Conservation (phyloP, 2,329 filamentous ascomycete genomes). For the Penicillium capsulatum region DNA sequence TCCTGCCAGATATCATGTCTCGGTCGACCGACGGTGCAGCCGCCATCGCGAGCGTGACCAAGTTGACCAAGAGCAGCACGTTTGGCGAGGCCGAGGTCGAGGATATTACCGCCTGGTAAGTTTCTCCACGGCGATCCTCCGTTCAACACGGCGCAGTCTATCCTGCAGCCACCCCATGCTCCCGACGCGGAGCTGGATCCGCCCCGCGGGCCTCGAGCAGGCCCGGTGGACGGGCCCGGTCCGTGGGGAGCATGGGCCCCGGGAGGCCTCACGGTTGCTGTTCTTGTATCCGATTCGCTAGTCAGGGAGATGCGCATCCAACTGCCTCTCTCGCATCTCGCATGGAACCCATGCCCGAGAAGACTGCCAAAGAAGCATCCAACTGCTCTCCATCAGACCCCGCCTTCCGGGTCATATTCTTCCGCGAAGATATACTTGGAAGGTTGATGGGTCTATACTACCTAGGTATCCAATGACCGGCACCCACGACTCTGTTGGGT, state of each 20-base stretch:
- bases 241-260: constrained; percentile 16
- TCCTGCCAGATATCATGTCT: constrained; percentile 83
- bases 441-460: constrained; percentile 27
- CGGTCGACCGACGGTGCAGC: constrained; percentile 48
- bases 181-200: constrained; percentile 13
- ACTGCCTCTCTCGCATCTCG: constrained; percentile 38
- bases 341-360: constrained; percentile 25
- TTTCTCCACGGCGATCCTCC: constrained; percentile 1
- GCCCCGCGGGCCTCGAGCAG: constrained; percentile 3
- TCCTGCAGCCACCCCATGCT: constrained; percentile 21
- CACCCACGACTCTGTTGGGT: too few relatives aligned
- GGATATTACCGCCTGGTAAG: constrained; percentile 90
- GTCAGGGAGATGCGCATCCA: constrained; percentile 41
- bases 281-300: constrained; percentile 36
- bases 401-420: constrained; percentile 24
- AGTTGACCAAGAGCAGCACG: constrained; percentile 78
- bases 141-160: constrained; percentile 26
- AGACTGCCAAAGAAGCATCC: constrained; percentile 42
- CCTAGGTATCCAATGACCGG: too few relatives aligned
- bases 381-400: constrained; percentile 42
- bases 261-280: constrained; percentile 34
- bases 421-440: constrained; percentile 8
- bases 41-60: constrained; percentile 54
- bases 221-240: constrained; percentile 1
- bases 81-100: constrained; percentile 96